Percentiles rank a stretch among this genome's conserved stretches.
Conservation (phyloP, 306 rosid species). For the Cicer pinnatifidum region DNA sequence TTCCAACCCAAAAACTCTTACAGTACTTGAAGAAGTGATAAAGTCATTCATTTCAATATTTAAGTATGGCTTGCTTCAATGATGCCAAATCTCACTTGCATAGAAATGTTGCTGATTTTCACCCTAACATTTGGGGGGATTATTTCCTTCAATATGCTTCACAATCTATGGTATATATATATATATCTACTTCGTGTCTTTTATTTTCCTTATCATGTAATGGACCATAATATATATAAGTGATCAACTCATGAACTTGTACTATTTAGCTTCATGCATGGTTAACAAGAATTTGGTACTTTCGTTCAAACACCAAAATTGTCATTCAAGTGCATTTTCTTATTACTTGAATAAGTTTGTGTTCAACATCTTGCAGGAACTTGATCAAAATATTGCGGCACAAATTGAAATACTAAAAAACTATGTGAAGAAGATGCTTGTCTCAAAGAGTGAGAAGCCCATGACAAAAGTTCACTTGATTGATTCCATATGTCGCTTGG, state of each 20-base stretch:
- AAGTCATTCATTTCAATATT: too few relatives aligned
- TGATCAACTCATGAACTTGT: too few relatives aligned
- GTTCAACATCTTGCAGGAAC: neutral
- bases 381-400: neutral
- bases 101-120: conserved; percentile 11
- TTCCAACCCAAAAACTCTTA: too few relatives aligned
- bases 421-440: conserved; percentile 46
- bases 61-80: neutral
- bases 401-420: conserved; percentile 39
- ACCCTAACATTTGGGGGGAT: conserved; percentile 15
- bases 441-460: neutral
- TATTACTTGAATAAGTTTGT: neutral
- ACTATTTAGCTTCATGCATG: too few relatives aligned
- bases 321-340: too few relatives aligned
- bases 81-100: neutral
- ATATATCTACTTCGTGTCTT: neutral
- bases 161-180: conserved; percentile 2
- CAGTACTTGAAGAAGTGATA: too few relatives aligned
- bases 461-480: conserved; percentile 34
- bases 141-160: conserved; percentile 23
- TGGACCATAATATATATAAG: too few relatives aligned
- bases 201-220: too few relatives aligned
- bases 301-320: too few relatives aligned
- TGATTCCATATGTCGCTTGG: conserved; percentile 56
- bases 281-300: too few relatives aligned